phyloP scores from a whole-genome alignment of 305 asterid species.

The Lippia alba region DNA sequence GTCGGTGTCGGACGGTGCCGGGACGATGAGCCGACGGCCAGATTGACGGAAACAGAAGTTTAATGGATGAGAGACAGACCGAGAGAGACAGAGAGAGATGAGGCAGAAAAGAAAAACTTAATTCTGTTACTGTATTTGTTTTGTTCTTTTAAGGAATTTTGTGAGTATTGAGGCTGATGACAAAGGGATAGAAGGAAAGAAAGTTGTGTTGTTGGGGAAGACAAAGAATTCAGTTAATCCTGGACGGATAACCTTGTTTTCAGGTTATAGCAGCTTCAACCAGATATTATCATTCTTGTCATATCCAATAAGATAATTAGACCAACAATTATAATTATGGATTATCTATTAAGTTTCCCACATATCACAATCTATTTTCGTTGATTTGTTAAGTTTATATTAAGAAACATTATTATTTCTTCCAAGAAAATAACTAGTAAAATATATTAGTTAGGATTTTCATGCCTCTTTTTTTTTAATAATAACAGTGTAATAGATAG shows the following conservation, averaged over 20 bases:
- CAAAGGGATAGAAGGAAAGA: not conserved
- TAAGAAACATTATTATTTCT: too few species aligned
- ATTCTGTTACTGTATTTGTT: not conserved
- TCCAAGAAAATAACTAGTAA: too few species aligned
- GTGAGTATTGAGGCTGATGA: not conserved
- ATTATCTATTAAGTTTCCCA: too few species aligned
- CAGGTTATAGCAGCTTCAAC: constrained; percentile 11
- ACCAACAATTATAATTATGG: too few species aligned
- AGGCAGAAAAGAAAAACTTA: constrained; percentile 1
- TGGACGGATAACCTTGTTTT: constrained; percentile 33
- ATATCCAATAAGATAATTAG: not conserved
- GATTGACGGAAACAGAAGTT: not conserved
- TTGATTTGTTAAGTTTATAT: too few species aligned
- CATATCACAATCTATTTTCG: too few species aligned
- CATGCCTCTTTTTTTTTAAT: too few species aligned
- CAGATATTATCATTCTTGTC: not conserved
- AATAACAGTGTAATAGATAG: too few species aligned
- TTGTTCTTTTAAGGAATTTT: constrained; percentile 7
- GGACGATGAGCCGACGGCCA: constrained; percentile 36
- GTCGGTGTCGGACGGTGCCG: not conserved
- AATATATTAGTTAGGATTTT: too few species aligned
- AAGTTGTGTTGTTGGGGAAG: not conserved
- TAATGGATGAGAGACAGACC: not conserved
- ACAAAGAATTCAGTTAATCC: constrained; percentile 16
- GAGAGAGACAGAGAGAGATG: not conserved